Evolutionary conservation across 2,329 filamentous ascomycete genomes (phyloP).

Genomic region (Lithohypha guttulata): DNA sequence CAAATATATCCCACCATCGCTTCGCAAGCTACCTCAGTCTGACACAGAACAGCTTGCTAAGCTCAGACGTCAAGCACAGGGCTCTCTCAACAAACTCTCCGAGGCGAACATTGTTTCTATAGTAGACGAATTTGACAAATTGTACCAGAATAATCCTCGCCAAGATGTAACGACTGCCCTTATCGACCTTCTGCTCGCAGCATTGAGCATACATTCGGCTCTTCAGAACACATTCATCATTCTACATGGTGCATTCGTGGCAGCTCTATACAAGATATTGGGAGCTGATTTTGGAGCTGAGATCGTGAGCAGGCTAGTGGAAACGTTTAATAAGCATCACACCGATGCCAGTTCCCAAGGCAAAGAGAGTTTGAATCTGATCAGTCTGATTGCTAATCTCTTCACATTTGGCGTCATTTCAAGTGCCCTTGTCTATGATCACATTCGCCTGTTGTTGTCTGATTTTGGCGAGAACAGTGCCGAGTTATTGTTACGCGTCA

Average conservation of each 20-base stretch:
- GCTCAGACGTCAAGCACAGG: conserved; percentile 71
- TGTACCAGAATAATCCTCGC: conserved; percentile 77
- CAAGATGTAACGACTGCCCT: conserved; percentile 76
- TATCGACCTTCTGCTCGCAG: conserved; percentile 64
- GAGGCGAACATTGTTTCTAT: conserved; percentile 84
- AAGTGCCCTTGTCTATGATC: conserved; percentile 78
- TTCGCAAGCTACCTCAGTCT: conserved; percentile 53
- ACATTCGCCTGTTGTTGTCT: conserved; percentile 65
- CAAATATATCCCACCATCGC: conserved; percentile 85
- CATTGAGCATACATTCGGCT: conserved; percentile 66
- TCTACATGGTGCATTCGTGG: conserved; percentile 77
- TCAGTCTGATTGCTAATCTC: conserved; percentile 72
- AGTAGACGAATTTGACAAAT: conserved; percentile 64
- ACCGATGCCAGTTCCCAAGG: conserved; percentile 27
- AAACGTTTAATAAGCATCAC: conserved; percentile 62
- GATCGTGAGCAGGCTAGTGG: conserved; percentile 66
- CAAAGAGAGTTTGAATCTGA: conserved; percentile 63
- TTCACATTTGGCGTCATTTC: conserved; percentile 88
- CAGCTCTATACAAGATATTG: conserved; percentile 75
- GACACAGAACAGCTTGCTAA: conserved; percentile 58
- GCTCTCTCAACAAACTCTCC: conserved; percentile 82
- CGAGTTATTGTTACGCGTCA: conserved; percentile 73
- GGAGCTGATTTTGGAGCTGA: conserved; percentile 86
- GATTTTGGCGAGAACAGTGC: conserved; percentile 76
- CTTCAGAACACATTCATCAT: conserved; percentile 85